phyloP scores from a whole-genome alignment of 306 rosid genomes.

The Arachis stenosperma region DNA sequence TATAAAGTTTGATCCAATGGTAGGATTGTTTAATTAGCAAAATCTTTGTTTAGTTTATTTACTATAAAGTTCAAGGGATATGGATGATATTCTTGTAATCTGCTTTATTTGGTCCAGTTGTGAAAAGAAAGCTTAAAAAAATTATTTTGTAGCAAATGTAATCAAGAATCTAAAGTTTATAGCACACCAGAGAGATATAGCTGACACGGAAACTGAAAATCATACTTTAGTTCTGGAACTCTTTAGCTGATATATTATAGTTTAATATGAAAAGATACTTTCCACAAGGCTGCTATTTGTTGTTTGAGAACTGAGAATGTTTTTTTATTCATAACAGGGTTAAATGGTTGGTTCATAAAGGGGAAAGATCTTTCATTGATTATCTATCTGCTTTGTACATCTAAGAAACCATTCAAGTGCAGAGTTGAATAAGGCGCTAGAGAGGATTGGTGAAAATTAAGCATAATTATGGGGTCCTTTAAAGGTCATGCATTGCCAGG shows the following conservation, averaged over 20 bases:
- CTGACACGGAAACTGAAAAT: constrained; percentile 28
- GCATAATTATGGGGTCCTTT: constrained; percentile 84
- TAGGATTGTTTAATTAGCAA: constrained; percentile 1
- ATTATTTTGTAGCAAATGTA: constrained; percentile 7
- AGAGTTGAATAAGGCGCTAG: constrained; percentile 27
- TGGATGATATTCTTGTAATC: constrained; percentile 12
- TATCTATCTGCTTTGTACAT: constrained; percentile 32
- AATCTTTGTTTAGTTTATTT: constrained; percentile 26
- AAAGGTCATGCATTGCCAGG: constrained; percentile 94
- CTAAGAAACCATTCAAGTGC: constrained; percentile 18
- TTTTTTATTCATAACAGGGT: constrained; percentile 32
- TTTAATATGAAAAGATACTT: neutral
- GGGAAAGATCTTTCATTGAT: constrained; percentile 33
- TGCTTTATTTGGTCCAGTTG: constrained; percentile 11
- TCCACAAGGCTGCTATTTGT: constrained; percentile 27
- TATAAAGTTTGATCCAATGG: too few relatives aligned
- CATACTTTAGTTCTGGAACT: constrained; percentile 11
- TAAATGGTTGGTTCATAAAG: constrained; percentile 25
- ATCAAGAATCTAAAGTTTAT: neutral
- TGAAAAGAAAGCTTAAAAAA: constrained; percentile 24
- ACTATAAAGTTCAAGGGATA: constrained; percentile 29
- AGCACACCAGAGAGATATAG: neutral
- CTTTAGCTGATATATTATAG: neutral
- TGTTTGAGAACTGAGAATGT: constrained; percentile 32
- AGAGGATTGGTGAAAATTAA: constrained; percentile 21